Evolutionary conservation across 768 basidiomycete species (phyloP), one percentile per base, ranked within the genome.

Genomic region (Termitomyces bulborhizus): DNA sequence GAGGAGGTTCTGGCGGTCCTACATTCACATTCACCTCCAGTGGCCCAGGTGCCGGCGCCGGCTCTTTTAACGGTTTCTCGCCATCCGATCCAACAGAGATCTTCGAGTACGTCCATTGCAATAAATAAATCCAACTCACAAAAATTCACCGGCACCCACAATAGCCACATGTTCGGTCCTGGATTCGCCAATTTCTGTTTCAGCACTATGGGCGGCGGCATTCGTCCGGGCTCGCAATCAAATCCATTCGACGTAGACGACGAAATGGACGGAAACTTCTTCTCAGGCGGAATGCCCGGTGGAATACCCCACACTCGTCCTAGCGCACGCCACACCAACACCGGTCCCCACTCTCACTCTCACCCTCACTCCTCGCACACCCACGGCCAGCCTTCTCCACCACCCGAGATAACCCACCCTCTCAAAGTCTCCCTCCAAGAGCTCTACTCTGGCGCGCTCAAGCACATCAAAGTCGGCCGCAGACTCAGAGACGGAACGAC

Each of bases 341-440:
- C 15, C 15, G 27, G 15, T 16, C 15, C 15, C 4, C 36, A 37
- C 36, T 37, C 36, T 15, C 36, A 60, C 69, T 50, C 37, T 45
- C 57, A 2, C 11, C 55, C 16, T 26, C 53, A 1, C 31, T 0
- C 8, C 31, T 8, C 8, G 21, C 21, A 21, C 21, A 21, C 21
- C 21, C 21, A 21, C 21, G 21, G 21, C 21, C 21, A 21, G 21
- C 21, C 21, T 21, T 21, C 31, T 9, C 31, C 55, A 36, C 71
- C 77, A 11, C 71, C 75, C 6, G 86, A 96, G 66, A 84, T 94
- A 67, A 82, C 77, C 16, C 84, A 86, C 39, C 92, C 93, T 0
- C 82, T 97, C 62, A 90, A 90, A 63, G 75, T 97, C 21, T 81
- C 92, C 0, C 76, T 98, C 4, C 82, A 91, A 60, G 94, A 98